phyloP scores from a whole-genome alignment of 768 basidiomycete species.

The Podaxis sp. region DNA sequence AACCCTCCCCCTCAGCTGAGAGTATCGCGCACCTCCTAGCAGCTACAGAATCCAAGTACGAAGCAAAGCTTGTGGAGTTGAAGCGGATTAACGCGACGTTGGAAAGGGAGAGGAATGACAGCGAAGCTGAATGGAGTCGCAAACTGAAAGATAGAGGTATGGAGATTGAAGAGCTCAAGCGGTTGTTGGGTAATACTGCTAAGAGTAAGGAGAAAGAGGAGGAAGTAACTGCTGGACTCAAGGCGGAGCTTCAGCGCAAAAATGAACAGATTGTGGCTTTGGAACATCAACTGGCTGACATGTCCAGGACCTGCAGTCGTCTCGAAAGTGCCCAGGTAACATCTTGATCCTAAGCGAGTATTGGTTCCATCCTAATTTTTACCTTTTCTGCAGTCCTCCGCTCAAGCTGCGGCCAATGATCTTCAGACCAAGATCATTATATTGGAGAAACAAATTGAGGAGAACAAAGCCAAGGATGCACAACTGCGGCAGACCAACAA shows the following conservation, averaged over 20 bases:
- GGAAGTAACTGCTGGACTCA: constrained; percentile 47
- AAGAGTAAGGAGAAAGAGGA: constrained; percentile 60
- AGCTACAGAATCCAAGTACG: constrained; percentile 72
- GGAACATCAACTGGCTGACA: constrained; percentile 49
- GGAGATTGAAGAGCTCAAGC: constrained; percentile 73
- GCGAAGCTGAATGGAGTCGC: constrained; percentile 85
- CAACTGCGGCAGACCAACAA: constrained; percentile 77
- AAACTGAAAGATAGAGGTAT: constrained; percentile 75
- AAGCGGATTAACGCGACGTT: constrained; percentile 53
- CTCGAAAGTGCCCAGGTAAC: constrained; percentile 62
- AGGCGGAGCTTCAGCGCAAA: constrained; percentile 49
- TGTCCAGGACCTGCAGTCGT: constrained; percentile 41
- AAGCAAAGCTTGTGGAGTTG: constrained; percentile 69
- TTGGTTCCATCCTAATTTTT: neutral
- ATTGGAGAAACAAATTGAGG: constrained; percentile 70
- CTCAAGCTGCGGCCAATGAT: constrained; percentile 40
- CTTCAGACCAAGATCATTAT: constrained; percentile 40
- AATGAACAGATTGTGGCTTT: constrained; percentile 43
- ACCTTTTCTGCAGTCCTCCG: constrained; percentile 20
- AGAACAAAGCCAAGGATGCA: constrained; percentile 61
- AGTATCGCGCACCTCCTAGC: constrained; percentile 72
- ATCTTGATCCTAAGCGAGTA: neutral
- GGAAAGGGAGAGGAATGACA: constrained; percentile 83
- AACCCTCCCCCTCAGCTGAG: constrained; percentile 47
- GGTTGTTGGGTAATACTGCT: constrained; percentile 49